phyloP scores from a whole-genome alignment of 148 eudicot genomes.

The Cornus controversa region DNA sequence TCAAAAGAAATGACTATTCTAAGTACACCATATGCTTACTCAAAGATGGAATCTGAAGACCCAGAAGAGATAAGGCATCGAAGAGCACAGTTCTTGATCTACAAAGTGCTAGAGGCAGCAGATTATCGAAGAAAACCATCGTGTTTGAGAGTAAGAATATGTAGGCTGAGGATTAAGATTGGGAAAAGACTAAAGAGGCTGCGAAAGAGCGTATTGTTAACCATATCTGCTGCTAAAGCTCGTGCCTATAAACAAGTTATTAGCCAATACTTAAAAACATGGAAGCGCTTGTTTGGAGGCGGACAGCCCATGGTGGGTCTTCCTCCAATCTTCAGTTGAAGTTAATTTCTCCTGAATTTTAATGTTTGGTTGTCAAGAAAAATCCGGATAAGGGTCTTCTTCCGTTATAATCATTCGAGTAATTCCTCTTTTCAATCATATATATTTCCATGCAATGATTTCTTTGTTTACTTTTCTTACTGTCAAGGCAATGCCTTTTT shows the following conservation, averaged over 20 bases:
- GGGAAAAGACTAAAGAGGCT: conserved; percentile 62
- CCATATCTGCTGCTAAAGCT: conserved; percentile 31
- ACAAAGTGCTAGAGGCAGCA: conserved; percentile 56
- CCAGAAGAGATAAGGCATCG: conserved; percentile 49
- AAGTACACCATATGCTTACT: conserved; percentile 40
- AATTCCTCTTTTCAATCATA: not conserved
- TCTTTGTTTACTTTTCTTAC: not conserved
- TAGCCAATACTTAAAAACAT: conserved; percentile 33
- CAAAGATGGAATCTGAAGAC: conserved; percentile 55
- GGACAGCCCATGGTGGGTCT: conserved; percentile 30
- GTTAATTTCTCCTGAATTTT: not conserved
- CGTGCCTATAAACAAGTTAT: conserved; percentile 36
- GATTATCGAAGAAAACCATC: conserved; percentile 40
- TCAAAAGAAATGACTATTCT: conserved; percentile 21
- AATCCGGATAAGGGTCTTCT: not conserved
- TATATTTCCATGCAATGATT: not conserved
- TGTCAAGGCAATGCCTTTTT: not conserved
- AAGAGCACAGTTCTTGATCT: conserved; percentile 70
- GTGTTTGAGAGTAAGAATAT: conserved; percentile 52
- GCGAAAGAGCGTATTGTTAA: conserved; percentile 39
- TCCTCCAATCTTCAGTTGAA: conserved; percentile 37
- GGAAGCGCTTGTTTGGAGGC: conserved; percentile 39
- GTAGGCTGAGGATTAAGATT: conserved; percentile 64
- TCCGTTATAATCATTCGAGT: no score
- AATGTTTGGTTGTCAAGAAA: not conserved